A percentile compares a stretch with the other conserved stretches of the same genome.
Conservation (phyloP, 1,284 basidiomycete species). For the Clitocybe nebularis region DNA sequence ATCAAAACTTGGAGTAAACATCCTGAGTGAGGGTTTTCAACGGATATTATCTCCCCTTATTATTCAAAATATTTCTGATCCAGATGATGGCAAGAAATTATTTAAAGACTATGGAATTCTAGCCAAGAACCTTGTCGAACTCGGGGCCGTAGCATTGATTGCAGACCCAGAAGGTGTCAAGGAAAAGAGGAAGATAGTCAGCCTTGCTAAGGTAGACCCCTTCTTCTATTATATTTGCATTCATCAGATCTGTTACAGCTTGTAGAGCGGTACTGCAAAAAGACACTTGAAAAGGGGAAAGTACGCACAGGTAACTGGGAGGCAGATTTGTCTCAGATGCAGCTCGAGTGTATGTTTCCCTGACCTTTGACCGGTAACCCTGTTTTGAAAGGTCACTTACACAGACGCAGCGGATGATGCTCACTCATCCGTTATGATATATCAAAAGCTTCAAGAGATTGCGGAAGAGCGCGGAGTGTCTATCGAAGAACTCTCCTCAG, state of each 20-base stretch:
- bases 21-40: slow-evolving; percentile 43
- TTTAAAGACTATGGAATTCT: slow-evolving; percentile 57
- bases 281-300: slow-evolving; percentile 44
- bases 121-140: slow-evolving; percentile 50
- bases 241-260: slow-evolving; percentile 27
- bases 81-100: slow-evolving; percentile 61
- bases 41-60: background rate
- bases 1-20: slow-evolving; percentile 58
- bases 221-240: background rate
- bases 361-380: background rate
- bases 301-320: slow-evolving; percentile 62
- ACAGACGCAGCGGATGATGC: slow-evolving; percentile 62
- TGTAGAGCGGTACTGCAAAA: slow-evolving; percentile 46
- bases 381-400: background rate
- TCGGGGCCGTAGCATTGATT: slow-evolving; percentile 45
- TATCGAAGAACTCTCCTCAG: slow-evolving; percentile 1
- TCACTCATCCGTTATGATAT: slow-evolving; percentile 48
- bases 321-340: slow-evolving; percentile 33
- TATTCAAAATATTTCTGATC: background rate
- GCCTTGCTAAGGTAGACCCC: slow-evolving; percentile 36
- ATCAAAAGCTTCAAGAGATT: slow-evolving; percentile 36
- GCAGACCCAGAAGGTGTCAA: slow-evolving; percentile 36
- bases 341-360: slow-evolving; percentile 41
- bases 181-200: slow-evolving; percentile 45
- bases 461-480: slow-evolving; percentile 21